Evolutionary conservation across 2,329 filamentous ascomycete genomes (phyloP).

Genomic region (Hypoxylon sp.): DNA sequence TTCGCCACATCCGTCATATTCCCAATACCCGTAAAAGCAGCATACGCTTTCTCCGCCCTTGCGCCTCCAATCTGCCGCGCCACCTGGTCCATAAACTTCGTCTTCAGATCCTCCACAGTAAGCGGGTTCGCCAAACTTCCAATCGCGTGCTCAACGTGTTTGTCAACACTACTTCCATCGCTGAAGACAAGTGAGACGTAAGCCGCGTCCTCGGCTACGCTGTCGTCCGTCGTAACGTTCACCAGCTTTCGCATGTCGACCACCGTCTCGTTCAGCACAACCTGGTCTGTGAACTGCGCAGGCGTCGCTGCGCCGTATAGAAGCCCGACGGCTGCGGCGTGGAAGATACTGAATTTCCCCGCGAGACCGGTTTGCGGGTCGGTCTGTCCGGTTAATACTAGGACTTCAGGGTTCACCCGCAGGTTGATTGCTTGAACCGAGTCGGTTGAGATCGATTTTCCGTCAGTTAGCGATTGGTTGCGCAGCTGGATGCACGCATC

Average conservation of each 20-base stretch:
- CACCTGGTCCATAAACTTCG: slow-evolving; percentile 61
- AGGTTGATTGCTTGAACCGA: slow-evolving; percentile 53
- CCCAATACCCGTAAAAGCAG: slow-evolving; percentile 45
- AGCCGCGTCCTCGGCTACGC: slow-evolving; percentile 53
- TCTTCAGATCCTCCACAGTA: slow-evolving; percentile 54
- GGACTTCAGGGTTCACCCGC: slow-evolving; percentile 59
- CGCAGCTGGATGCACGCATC: slow-evolving; percentile 60
- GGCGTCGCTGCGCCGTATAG: slow-evolving; percentile 61
- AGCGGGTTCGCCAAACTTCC: slow-evolving; percentile 59
- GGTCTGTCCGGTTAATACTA: slow-evolving; percentile 61
- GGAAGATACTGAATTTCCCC: slow-evolving; percentile 64
- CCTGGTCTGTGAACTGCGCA: slow-evolving; percentile 57
- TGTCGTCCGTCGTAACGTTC: slow-evolving; percentile 52
- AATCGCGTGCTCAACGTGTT: slow-evolving; percentile 59
- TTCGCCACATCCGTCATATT: slow-evolving; percentile 45
- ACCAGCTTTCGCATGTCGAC: slow-evolving; percentile 55
- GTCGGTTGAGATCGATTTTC: slow-evolving; percentile 40
- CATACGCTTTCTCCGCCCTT: slow-evolving; percentile 47
- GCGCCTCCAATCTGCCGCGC: slow-evolving; percentile 51
- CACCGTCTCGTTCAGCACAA: slow-evolving; percentile 54
- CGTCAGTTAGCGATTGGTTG: slow-evolving; percentile 46
- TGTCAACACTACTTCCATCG: slow-evolving; percentile 50
- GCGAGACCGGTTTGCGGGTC: slow-evolving; percentile 59
- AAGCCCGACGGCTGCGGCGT: slow-evolving; percentile 60
- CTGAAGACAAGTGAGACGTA: slow-evolving; percentile 46